phyloP scores from a whole-genome alignment of 352 stramenopile species.

The Pythium guiyangense region DNA sequence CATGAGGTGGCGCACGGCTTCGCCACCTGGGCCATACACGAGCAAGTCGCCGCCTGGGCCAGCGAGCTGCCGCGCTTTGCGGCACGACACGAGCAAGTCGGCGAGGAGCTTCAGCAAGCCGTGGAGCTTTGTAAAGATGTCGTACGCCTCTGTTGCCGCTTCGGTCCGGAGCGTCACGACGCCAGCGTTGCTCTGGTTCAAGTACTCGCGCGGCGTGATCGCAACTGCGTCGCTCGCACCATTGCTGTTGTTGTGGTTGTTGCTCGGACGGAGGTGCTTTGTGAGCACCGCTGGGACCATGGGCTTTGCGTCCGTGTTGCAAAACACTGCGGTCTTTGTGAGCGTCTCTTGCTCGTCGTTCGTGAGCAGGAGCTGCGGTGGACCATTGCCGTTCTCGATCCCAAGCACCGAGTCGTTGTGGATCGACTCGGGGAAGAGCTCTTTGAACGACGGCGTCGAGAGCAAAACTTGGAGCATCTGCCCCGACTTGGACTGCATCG shows the following conservation, averaged over 20 bases:
- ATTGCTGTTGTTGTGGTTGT: slow-evolving; percentile 33
- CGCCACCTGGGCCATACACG: slow-evolving; percentile 78
- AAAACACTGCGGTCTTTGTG: slow-evolving; percentile 65
- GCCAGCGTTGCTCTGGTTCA: slow-evolving; percentile 71
- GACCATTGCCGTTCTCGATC: slow-evolving; percentile 26
- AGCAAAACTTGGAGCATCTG: slow-evolving; percentile 82
- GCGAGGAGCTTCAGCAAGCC: slow-evolving; percentile 76
- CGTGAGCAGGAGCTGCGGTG: slow-evolving; percentile 56
- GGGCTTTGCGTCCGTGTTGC: slow-evolving; percentile 54
- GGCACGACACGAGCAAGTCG: slow-evolving; percentile 79
- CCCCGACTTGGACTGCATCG: slow-evolving; percentile 79
- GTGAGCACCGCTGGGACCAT: slow-evolving; percentile 65
- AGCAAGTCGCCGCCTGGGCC: slow-evolving; percentile 77
- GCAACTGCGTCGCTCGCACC: slow-evolving; percentile 31
- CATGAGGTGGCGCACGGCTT: slow-evolving; percentile 80
- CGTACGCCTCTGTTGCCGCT: slow-evolving; percentile 47
- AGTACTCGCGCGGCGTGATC: slow-evolving; percentile 57
- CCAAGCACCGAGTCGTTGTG: slow-evolving; percentile 23
- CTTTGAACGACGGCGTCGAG: slow-evolving; percentile 79
- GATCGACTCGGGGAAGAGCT: slow-evolving; percentile 49
- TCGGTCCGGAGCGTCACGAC: slow-evolving; percentile 67
- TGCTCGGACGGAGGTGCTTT: slow-evolving; percentile 15
- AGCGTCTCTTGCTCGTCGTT: slow-evolving; percentile 72
- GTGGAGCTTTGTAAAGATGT: slow-evolving; percentile 74
- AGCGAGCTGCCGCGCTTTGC: slow-evolving; percentile 75